phyloP scores from a whole-genome alignment of 768 basidiomycete species.

The Phylloporus sp. region DNA sequence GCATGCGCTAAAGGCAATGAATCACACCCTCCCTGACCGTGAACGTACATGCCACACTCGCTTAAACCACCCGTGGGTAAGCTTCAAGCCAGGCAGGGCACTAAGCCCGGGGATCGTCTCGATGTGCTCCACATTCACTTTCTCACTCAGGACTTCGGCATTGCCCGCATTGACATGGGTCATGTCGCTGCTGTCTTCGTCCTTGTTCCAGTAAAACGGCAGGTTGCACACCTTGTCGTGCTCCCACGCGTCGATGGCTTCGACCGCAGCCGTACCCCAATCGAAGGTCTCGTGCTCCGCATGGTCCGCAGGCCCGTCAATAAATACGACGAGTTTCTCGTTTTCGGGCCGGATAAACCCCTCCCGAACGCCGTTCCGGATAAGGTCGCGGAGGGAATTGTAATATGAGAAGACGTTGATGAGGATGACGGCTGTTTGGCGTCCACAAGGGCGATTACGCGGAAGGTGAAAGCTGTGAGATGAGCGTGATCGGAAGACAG shows the following conservation, averaged over 20 bases:
- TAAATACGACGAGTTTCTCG: conserved; percentile 59
- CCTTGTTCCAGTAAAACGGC: conserved; percentile 49
- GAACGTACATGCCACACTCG: conserved; percentile 32
- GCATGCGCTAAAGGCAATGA: not conserved
- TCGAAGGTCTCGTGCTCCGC: conserved; percentile 57
- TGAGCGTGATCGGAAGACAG: not conserved
- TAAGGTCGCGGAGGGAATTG: conserved; percentile 72
- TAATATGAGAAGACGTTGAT: conserved; percentile 85
- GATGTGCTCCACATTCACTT: conserved; percentile 16
- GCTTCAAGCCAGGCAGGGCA: conserved; percentile 21
- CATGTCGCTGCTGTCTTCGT: conserved; percentile 32
- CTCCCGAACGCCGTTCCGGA: conserved; percentile 57
- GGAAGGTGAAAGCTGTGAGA: not conserved
- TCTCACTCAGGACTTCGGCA: not conserved
- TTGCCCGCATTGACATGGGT: conserved; percentile 9
- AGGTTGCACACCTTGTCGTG: conserved; percentile 27
- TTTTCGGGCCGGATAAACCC: conserved; percentile 72
- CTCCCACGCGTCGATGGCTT: conserved; percentile 60
- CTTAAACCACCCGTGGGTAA: conserved; percentile 28
- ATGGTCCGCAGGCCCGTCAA: conserved; percentile 62
- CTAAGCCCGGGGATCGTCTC: conserved; percentile 20
- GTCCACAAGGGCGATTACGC: not conserved
- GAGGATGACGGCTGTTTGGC: conserved; percentile 64
- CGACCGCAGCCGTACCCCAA: conserved; percentile 71
- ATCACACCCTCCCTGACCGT: conserved; percentile 19